A percentile compares a stretch with the other conserved stretches of the same genome.
These are phyloP conservation scores for Cladophialophora yegresii DNA, from an alignment of 2,329 filamentous ascomycete species.

Conservation along the genomic window DNA sequence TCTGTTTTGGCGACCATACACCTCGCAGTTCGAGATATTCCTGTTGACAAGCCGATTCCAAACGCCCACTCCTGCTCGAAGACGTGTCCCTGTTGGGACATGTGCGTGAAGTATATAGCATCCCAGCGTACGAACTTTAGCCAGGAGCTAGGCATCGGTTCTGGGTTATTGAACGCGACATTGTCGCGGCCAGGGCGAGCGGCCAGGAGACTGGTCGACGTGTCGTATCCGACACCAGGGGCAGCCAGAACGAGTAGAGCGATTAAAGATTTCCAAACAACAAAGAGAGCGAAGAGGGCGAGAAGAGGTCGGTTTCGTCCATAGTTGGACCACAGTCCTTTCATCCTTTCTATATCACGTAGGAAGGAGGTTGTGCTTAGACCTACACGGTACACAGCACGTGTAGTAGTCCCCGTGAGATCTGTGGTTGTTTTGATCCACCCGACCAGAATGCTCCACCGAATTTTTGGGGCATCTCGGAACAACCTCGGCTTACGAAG, in stretches of 20 bases:
- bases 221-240: conserved; percentile 65
- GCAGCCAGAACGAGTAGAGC: conserved; percentile 52
- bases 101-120: conserved; percentile 60
- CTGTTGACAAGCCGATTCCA: conserved; percentile 53
- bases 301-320: conserved; percentile 16
- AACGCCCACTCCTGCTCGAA: conserved; percentile 70
- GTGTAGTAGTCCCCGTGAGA: not conserved
- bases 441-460: not conserved
- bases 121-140: conserved; percentile 62
- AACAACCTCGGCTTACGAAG: not conserved
- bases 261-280: conserved; percentile 59
- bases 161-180: conserved; percentile 16
- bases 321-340: not conserved
- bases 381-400: not conserved
- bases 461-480: not conserved
- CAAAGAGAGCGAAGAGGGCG: conserved; percentile 44
- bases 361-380: not conserved
- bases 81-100: conserved; percentile 57
- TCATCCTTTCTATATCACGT: conserved; percentile 6
- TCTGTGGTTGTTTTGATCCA: not conserved
- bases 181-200: not conserved
- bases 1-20: conserved; percentile 17
- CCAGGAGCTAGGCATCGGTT: conserved; percentile 36
- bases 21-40: conserved; percentile 30
- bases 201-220: conserved; percentile 58